A percentile compares a stretch with the other conserved stretches of the same genome.
Conservation (phyloP, 2,329 filamentous ascomycete genomes). For the Xylaria polymorpha region DNA sequence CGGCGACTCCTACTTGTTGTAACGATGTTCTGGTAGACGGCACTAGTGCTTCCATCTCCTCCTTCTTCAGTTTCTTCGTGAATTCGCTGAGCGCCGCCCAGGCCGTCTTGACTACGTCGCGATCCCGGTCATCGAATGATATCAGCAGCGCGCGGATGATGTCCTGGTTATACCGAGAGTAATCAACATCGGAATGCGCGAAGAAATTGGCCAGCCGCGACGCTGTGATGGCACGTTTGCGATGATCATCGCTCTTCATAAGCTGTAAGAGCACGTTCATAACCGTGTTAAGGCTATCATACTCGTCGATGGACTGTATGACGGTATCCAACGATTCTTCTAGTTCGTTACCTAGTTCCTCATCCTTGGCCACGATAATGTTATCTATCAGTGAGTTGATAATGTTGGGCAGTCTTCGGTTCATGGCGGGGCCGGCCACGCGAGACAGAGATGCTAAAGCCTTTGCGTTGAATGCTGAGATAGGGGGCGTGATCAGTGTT, state of each 20-base stretch:
- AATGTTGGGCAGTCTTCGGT: slow-evolving; percentile 86
- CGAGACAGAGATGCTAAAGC: slow-evolving; percentile 92
- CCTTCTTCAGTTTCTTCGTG: slow-evolving; percentile 90
- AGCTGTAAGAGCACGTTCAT: slow-evolving; percentile 93
- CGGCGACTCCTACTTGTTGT: slow-evolving; percentile 87
- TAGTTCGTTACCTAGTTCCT: slow-evolving; percentile 77
- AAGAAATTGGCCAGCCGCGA: slow-evolving; percentile 90
- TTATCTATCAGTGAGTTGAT: slow-evolving; percentile 96
- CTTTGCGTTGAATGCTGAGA: slow-evolving; percentile 93
- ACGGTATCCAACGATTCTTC: slow-evolving; percentile 88
- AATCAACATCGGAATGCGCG: slow-evolving; percentile 81
- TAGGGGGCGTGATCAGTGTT: slow-evolving; percentile 88
- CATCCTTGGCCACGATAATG: slow-evolving; percentile 81
- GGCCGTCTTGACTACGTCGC: slow-evolving; percentile 85
- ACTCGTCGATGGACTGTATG: slow-evolving; percentile 92
- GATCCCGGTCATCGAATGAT: slow-evolving; percentile 89
- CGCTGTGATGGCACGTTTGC: slow-evolving; percentile 80
- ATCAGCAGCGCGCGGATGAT: slow-evolving; percentile 90
- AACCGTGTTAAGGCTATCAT: slow-evolving; percentile 91
- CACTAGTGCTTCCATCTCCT: slow-evolving; percentile 96
- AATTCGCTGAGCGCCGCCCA: slow-evolving; percentile 90
- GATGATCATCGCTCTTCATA: slow-evolving; percentile 93
- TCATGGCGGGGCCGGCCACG: slow-evolving; percentile 92
- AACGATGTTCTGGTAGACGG: slow-evolving; percentile 86
- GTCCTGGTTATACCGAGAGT: slow-evolving; percentile 95